These are phyloP conservation scores for Rhizophora apiculata DNA, from an alignment of 345 rosid species.

Conservation along the genomic window DNA sequence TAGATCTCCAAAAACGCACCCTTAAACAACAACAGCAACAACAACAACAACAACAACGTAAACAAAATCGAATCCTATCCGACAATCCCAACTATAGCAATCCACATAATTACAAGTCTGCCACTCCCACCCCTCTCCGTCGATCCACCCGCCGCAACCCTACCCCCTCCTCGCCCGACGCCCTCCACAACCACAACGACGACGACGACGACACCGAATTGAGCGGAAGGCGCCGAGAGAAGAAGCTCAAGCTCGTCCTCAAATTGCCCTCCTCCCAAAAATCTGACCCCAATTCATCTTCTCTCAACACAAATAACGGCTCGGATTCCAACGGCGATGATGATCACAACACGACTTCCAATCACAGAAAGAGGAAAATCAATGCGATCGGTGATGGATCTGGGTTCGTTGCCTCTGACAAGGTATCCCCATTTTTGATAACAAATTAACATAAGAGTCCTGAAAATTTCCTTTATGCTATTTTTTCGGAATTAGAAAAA, in stretches of 20 bases:
- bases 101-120: conserved; percentile 36
- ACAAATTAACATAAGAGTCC: not conserved
- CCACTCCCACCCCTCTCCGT: conserved; percentile 39
- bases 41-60: conserved; percentile 1
- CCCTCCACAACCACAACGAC: not conserved
- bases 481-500: conserved; percentile 11
- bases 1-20: conserved; percentile 29
- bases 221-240: conserved; percentile 15
- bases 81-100: not conserved
- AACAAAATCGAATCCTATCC: conserved; percentile 4
- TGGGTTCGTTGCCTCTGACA: conserved; percentile 26
- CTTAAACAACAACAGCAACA: conserved; percentile 11
- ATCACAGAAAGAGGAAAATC: conserved; percentile 45
- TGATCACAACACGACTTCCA: conserved; percentile 21
- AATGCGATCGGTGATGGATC: conserved; percentile 52
- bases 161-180: conserved; percentile 5
- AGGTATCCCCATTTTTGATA: conserved; percentile 29
- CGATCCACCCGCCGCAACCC: conserved; percentile 54
- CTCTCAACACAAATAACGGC: conserved; percentile 23
- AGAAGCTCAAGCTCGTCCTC: conserved; percentile 22
- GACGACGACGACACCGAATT: conserved; percentile 8
- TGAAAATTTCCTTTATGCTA: not conserved
- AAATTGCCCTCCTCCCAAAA: conserved; percentile 20
- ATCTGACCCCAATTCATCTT: conserved; percentile 20
- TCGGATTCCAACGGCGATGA: conserved; percentile 27